Base-by-base conservation (phyloP, 2,329 filamentous ascomycete species). In the Colletotrichum orchidophilum region DNA sequence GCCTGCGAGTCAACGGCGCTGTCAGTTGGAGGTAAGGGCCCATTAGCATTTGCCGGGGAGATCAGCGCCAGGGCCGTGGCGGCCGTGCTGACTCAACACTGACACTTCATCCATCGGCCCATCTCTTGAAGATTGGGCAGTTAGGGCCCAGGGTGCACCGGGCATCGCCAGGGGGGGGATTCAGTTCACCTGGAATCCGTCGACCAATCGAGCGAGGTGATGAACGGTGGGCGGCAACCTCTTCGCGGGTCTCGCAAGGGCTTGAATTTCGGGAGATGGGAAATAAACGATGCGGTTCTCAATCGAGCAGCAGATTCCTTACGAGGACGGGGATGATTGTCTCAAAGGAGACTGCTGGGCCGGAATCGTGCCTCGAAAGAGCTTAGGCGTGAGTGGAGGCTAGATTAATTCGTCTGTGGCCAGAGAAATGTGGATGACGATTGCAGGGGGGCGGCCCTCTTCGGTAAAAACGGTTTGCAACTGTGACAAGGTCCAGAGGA, bases 331-430 rank as follows among this genome's bases (percentile, higher is more conserved):
- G 76, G 80, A 81, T 81, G 78, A 76, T 78, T 75, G 74, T 79
- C 77, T 75, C 72, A 80, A 80, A 79, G 78, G 80, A 77, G 77
- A 72, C 76, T 80, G 74, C 76, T 77, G 75, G 75, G 77, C 81
- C 81, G 81, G 76, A 77, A 69, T 75, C 74, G 73, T 77, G 78
- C 75, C 81, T 81, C 49, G 75, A 83, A 81, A 66, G 59, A 78
- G 80, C 70, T 76, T 81, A 81, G 77, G 74, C 50, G 18, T 67
- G 12, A 42, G 42, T 50, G 39, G 59, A 60, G 50, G 39, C 39
- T 55, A 68, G 71, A 61, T 63, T 64, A 63, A 68, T 70, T 68
- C 46, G 68, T 68, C 24, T 53, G 53, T 29, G 59, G 50, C 39
- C 57, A 53, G 68, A 72, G 59, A 68, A 63, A 62, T 60, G 68